phyloP scores from a whole-genome alignment of 2,329 filamentous ascomycete species.

The Claviceps spartinae region DNA sequence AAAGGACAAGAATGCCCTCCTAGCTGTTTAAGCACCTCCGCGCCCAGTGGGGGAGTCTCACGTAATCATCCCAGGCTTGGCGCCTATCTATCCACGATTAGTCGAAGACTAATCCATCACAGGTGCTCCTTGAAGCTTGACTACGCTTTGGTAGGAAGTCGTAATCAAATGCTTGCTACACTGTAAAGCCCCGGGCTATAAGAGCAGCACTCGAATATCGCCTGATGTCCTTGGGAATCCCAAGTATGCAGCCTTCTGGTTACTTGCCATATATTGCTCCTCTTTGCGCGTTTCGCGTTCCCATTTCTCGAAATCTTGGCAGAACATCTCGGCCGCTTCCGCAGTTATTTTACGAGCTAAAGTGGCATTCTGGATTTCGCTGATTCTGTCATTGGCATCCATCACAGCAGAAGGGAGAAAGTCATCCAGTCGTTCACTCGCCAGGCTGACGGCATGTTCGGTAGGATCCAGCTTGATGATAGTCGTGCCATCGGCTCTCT shows the following conservation, averaged over 20 bases:
- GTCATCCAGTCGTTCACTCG: constrained; percentile 69
- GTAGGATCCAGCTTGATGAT: constrained; percentile 30
- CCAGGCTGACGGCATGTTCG: constrained; percentile 40
- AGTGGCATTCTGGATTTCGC: constrained; percentile 55
- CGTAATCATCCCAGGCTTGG: too few relatives aligned
- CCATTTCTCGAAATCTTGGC: constrained; percentile 60
- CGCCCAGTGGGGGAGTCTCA: too few relatives aligned
- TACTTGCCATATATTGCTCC: constrained; percentile 19
- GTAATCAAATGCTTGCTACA: too few relatives aligned
- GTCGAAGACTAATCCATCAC: too few relatives aligned
- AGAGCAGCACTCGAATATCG: constrained; percentile 46
- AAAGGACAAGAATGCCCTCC: too few relatives aligned
- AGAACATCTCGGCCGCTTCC: constrained; percentile 72
- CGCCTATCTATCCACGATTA: too few relatives aligned
- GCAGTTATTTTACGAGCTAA: constrained; percentile 68
- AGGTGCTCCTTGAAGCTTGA: too few relatives aligned
- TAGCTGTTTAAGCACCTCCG: too few relatives aligned
- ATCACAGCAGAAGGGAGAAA: constrained; percentile 89
- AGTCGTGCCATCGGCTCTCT: constrained; percentile 26
- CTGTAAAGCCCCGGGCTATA: background rate
- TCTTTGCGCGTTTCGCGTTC: constrained; percentile 35
- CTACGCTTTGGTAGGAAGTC: too few relatives aligned
- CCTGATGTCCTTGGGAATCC: constrained; percentile 46
- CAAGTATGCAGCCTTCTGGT: constrained; percentile 15
- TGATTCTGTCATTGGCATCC: constrained; percentile 75